Percentiles rank a stretch among this genome's conserved stretches.
Evolutionary conservation across 345 rosid genomes (phyloP).

Genomic region (Citrus trifoliata): DNA sequence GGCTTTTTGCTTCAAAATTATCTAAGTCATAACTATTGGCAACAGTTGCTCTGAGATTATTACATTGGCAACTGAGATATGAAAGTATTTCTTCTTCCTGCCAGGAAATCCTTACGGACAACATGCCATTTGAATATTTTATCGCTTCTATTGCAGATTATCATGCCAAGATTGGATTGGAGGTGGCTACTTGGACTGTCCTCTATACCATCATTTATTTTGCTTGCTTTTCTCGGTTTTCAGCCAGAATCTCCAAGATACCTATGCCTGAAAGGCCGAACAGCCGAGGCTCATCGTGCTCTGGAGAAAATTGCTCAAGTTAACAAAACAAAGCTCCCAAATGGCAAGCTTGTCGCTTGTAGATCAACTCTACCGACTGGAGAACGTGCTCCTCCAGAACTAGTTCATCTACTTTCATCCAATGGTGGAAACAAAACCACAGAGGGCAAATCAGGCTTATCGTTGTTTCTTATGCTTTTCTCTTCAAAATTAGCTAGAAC

Average conservation of each 20-base stretch:
- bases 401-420: slow-evolving; percentile 15
- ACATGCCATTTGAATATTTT: not conserved
- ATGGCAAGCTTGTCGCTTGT: slow-evolving; percentile 41
- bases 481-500: slow-evolving; percentile 41
- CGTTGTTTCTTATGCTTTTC: slow-evolving; percentile 35
- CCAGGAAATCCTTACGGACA: not conserved
- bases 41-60: not conserved
- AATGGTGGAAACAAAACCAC: not conserved
- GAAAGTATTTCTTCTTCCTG: not conserved
- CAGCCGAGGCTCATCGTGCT: slow-evolving; percentile 37
- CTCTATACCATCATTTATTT: slow-evolving; percentile 51
- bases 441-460: slow-evolving; percentile 28
- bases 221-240: slow-evolving; percentile 38
- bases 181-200: slow-evolving; percentile 65
- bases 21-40: not conserved
- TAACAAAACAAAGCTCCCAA: slow-evolving; percentile 39
- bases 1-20: not conserved
- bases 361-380: slow-evolving; percentile 19
- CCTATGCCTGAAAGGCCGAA: slow-evolving; percentile 45
- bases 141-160: slow-evolving; percentile 24
- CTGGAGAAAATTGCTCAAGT: slow-evolving; percentile 41
- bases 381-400: slow-evolving; percentile 16
- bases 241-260: slow-evolving; percentile 67
- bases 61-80: not conserved
- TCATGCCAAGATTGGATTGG: slow-evolving; percentile 60